phyloP scores from a whole-genome alignment of 1,284 basidiomycete genomes.

The Amylostereum chailletii region DNA sequence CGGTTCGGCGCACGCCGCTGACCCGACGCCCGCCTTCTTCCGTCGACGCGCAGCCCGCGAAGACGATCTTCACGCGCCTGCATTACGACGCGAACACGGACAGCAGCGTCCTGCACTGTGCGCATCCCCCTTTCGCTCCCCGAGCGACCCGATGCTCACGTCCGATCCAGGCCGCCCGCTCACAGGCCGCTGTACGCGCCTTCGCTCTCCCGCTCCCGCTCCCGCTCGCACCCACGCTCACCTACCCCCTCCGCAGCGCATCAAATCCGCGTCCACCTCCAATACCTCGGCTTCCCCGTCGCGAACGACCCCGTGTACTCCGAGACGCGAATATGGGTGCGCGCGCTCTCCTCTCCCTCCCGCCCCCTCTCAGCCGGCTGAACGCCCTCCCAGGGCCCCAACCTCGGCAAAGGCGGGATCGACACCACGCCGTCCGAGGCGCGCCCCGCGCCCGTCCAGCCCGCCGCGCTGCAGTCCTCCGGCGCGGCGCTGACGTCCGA shows the following conservation, averaged over 20 bases:
- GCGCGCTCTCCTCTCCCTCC: slow-evolving; percentile 26
- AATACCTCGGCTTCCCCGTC: slow-evolving; percentile 90
- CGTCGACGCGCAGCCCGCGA: slow-evolving; percentile 60
- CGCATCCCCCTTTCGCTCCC: slow-evolving; percentile 18
- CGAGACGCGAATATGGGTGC: slow-evolving; percentile 73
- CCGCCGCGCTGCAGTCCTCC: slow-evolving; percentile 44
- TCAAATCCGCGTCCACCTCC: slow-evolving; percentile 93
- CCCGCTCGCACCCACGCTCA: slow-evolving; percentile 2
- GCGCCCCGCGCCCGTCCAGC: slow-evolving; percentile 55
- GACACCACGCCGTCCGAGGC: slow-evolving; percentile 60
- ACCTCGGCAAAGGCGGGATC: slow-evolving; percentile 76
- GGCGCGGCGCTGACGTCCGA: not conserved
- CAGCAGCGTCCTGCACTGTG: slow-evolving; percentile 86
- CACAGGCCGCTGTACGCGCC: slow-evolving; percentile 76
- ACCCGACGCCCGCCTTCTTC: not conserved
- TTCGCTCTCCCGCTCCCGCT: not conserved
- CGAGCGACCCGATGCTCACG: slow-evolving; percentile 1
- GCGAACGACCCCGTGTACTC: slow-evolving; percentile 89
- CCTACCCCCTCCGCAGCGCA: slow-evolving; percentile 49
- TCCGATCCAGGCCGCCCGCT: slow-evolving; percentile 58
- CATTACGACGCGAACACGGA: slow-evolving; percentile 79
- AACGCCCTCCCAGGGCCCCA: slow-evolving; percentile 42
- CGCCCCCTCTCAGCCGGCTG: not conserved
- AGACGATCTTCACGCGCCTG: slow-evolving; percentile 84
- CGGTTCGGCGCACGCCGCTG: slow-evolving; percentile 10